These are phyloP conservation scores for Cystobasidiaceae sp. DNA, from an alignment of 1,284 basidiomycete species.

Conservation along the genomic window DNA sequence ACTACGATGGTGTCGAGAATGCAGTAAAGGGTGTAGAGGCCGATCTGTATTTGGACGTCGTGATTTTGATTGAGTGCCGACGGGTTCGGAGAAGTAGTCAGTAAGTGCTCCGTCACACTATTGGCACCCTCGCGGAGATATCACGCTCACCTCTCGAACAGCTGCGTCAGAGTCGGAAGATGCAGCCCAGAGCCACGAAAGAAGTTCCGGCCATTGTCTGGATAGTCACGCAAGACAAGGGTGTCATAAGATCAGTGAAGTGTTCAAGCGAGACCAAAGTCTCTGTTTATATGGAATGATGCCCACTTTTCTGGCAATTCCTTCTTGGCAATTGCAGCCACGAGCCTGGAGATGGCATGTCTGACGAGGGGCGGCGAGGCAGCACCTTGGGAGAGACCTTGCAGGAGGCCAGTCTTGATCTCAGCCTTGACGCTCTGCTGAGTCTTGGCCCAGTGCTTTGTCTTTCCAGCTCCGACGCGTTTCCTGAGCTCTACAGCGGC, in stretches of 20 bases:
- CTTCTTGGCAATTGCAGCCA: slow-evolving; percentile 85
- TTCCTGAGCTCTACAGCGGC: slow-evolving; percentile 98
- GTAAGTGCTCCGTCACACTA: neutral
- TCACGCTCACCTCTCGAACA: slow-evolving; percentile 27
- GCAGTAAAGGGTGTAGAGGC: slow-evolving; percentile 84
- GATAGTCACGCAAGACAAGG: neutral
- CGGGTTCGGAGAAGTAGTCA: neutral
- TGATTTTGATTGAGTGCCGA: neutral
- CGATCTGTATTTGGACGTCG: slow-evolving; percentile 57
- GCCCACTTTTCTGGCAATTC: slow-evolving; percentile 65
- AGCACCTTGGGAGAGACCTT: slow-evolving; percentile 71
- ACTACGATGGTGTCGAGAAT: slow-evolving; percentile 89
- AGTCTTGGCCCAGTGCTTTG: slow-evolving; percentile 64
- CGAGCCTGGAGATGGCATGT: slow-evolving; percentile 82
- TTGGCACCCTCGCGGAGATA: slow-evolving; percentile 31
- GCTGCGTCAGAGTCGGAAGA: slow-evolving; percentile 63
- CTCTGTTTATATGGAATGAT: too few relatives aligned
- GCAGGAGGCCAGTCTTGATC: slow-evolving; percentile 80
- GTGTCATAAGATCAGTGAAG: neutral
- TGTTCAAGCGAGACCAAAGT: neutral
- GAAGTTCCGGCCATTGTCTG: slow-evolving; percentile 69
- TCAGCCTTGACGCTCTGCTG: slow-evolving; percentile 48
- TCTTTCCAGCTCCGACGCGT: slow-evolving; percentile 79
- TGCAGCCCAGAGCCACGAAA: slow-evolving; percentile 80
- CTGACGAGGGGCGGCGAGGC: slow-evolving; percentile 66